A percentile compares a stretch with the other conserved stretches of the same genome.
Conservation (phyloP, 2,329 filamentous ascomycete genomes). For the Colletotrichum orchidophilum region DNA sequence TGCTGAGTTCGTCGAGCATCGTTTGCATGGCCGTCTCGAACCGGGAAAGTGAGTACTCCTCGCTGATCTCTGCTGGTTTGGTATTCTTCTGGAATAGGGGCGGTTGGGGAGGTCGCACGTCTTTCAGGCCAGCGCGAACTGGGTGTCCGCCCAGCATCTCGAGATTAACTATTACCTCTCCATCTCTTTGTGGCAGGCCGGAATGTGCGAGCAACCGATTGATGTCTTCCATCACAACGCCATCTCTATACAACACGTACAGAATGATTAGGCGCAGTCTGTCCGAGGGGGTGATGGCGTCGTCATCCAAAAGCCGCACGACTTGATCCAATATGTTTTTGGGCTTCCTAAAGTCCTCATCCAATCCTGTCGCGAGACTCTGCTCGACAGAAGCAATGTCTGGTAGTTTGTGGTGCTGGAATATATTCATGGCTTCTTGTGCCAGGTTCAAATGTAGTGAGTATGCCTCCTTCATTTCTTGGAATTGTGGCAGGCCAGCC, state of each 20-base stretch:
- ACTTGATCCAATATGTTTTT: slow-evolving; percentile 89
- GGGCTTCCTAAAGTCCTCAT: slow-evolving; percentile 91
- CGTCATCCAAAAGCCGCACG: slow-evolving; percentile 88
- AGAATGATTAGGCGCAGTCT: slow-evolving; percentile 86
- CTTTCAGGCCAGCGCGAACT: slow-evolving; percentile 71
- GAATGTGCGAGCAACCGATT: slow-evolving; percentile 86
- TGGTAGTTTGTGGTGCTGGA: slow-evolving; percentile 83
- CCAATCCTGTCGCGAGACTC: slow-evolving; percentile 88
- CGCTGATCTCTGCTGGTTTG: slow-evolving; percentile 63
- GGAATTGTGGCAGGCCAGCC: slow-evolving; percentile 91
- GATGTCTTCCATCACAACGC: slow-evolving; percentile 84
- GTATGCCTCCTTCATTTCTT: slow-evolving; percentile 94
- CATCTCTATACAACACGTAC: slow-evolving; percentile 87
- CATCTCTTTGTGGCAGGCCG: slow-evolving; percentile 77
- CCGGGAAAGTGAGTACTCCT: slow-evolving; percentile 87
- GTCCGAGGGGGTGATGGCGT: slow-evolving; percentile 75
- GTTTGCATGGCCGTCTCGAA: slow-evolving; percentile 84
- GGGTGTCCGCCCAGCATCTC: slow-evolving; percentile 83
- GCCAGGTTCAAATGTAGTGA: slow-evolving; percentile 96
- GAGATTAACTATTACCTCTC: slow-evolving; percentile 78
- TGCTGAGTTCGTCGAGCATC: slow-evolving; percentile 80
- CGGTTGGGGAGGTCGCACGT: slow-evolving; percentile 70
- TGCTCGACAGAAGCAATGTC: slow-evolving; percentile 92
- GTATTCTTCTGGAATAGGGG: slow-evolving; percentile 78
- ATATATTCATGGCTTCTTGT: slow-evolving; percentile 95